phyloP scores from a whole-genome alignment of 2,329 filamentous ascomycete genomes.

The Didymella glomerata region DNA sequence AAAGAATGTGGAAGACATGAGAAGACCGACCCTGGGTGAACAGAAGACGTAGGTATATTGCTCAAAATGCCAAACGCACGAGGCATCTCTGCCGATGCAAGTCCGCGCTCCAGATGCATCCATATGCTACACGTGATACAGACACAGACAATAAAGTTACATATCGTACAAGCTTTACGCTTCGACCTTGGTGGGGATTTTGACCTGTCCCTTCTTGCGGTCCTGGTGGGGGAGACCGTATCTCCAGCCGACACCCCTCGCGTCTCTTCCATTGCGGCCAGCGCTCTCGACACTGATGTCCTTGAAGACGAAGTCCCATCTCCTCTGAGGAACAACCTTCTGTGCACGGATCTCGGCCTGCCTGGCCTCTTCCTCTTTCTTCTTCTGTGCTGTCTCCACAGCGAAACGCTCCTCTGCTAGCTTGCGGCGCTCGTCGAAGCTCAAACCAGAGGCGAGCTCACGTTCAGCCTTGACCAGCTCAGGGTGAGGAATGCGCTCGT shows the following conservation, averaged over 20 bases:
- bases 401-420: conserved; percentile 43
- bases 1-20: too few species aligned
- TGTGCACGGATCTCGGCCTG: conserved; percentile 55
- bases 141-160: conserved; percentile 31
- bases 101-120: conserved; percentile 20
- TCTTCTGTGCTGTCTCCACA: conserved; percentile 47
- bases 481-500: conserved; percentile 70
- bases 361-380: conserved; percentile 53
- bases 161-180: conserved; percentile 43
- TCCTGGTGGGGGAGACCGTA: conserved; percentile 71
- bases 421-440: conserved; percentile 46
- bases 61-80: conserved; percentile 21
- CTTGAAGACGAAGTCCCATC: conserved; percentile 69
- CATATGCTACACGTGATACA: conserved; percentile 33
- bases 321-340: conserved; percentile 57
- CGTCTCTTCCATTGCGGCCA: conserved; percentile 63
- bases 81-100: conserved; percentile 15
- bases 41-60: conserved; percentile 24
- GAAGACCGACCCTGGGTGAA: not conserved
- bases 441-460: conserved; percentile 41
- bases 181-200: conserved; percentile 69
- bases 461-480: conserved; percentile 62
- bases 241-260: conserved; percentile 63
- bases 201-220: conserved; percentile 68
- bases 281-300: conserved; percentile 65